These are phyloP conservation scores for Przewalskia tangutica DNA, from an alignment of 257 asterid genomes.

Conservation along the genomic window DNA sequence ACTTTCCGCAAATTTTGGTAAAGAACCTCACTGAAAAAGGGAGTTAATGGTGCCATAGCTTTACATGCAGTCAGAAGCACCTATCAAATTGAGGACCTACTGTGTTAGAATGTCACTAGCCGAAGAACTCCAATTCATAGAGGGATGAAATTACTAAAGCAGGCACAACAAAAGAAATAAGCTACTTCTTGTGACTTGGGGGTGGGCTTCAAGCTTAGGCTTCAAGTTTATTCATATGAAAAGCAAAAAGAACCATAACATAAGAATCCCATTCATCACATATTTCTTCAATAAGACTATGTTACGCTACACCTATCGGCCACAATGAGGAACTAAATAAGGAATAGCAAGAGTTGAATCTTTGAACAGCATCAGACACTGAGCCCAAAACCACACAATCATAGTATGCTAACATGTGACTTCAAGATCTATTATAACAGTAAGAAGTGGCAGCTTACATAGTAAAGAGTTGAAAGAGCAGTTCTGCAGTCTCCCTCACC, in stretches of 20 bases:
- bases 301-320: neutral
- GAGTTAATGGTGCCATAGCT: constrained; percentile 97
- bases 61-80: constrained; percentile 86
- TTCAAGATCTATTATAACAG: neutral
- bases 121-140: neutral
- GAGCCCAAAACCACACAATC: neutral
- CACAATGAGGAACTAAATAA: neutral
- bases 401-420: neutral
- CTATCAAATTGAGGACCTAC: constrained; percentile 8
- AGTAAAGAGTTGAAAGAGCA: constrained; percentile 89
- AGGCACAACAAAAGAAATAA: neutral
- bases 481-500: constrained; percentile 86
- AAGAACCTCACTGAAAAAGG: constrained; percentile 89
- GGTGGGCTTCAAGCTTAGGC: neutral
- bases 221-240: neutral
- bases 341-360: neutral
- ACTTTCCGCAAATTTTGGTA: constrained; percentile 82
- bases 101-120: neutral
- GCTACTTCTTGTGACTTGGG: neutral
- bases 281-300: neutral
- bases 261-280: neutral
- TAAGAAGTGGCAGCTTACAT: constrained; percentile 25
- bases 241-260: neutral
- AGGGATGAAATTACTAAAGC: neutral
- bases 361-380: neutral